Base-by-base conservation (phyloP, 208 protist genomes). In the Trichomonas gallinae region DNA sequence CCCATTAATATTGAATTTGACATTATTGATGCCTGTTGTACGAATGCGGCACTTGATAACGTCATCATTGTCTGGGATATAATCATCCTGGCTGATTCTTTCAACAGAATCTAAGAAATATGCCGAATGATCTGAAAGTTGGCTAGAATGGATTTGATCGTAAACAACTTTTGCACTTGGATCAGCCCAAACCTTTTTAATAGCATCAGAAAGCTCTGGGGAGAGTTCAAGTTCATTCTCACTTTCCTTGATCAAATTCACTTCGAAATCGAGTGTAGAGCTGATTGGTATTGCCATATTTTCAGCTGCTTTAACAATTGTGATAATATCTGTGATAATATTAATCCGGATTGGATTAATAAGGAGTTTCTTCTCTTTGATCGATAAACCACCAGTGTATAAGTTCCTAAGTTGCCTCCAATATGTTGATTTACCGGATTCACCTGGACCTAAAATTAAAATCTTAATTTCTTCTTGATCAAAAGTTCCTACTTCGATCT, bases 391-490 rank as follows among this genome's bases (percentile, higher is more conserved):
- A 2, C 81, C 83, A 40, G 34, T 36, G 87, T 97, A 48, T 0
- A 96, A 49, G 15, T 42, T 40, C 13, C 91, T 49, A 15, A 97
- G 40, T 42, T 97, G 96, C 63, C 63, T 97, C 42, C 87, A 81
- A n/a, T 96, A 48, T 44, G 96, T 97, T 3, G 96, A 96, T 63
- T 97, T 97, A 8, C 96, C 96, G 31, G 63, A 96, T 38, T 96
- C 87, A 42, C 96, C 96, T 45, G 88, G 11, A 23, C 93, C 93
- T 31, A 96, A 49, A 15, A 82, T 48, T 8, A 96, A 44, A 10
- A 96, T n/a, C 45, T 96, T 96, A 8, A 51, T 34, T 38, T 51
- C 87, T 38, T 93, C 34, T 34, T 85, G 6, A 9, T 36, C 34
- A 85, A 85, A 85, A 0, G 0, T 40, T 42, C n/a, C 34, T 11